A percentile compares a stretch with the other conserved stretches of the same genome.
Conservation (phyloP, 768 basidiomycete species). For the Tulasnella sp. region DNA sequence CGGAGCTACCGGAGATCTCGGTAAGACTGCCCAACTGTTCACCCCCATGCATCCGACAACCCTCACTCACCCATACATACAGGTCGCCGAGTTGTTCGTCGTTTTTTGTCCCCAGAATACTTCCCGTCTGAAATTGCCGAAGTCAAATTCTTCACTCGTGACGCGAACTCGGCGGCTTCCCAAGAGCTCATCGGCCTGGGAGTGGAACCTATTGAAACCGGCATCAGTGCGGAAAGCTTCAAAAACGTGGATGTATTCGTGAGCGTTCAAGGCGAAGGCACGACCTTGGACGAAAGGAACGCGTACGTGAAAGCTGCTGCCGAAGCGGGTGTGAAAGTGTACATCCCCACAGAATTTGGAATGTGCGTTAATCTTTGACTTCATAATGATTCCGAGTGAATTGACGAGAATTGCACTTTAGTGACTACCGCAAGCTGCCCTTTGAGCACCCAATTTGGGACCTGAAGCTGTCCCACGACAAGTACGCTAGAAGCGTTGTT, state of each 20-base stretch:
- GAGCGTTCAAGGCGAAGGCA: constrained; percentile 26
- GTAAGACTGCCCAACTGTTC: neutral
- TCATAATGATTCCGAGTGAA: neutral
- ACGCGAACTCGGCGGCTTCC: constrained; percentile 26
- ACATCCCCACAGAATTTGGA: constrained; percentile 22
- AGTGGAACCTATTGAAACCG: constrained; percentile 29
- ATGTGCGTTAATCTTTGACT: neutral
- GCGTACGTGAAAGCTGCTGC: constrained; percentile 31
- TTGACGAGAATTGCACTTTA: neutral
- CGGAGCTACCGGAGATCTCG: constrained; percentile 21
- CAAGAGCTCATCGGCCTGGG: constrained; percentile 31
- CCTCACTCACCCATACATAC: neutral
- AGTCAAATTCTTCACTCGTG: constrained; percentile 32
- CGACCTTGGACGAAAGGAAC: constrained; percentile 13
- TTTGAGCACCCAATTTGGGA: neutral
- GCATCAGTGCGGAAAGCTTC: constrained; percentile 25
- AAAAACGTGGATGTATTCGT: constrained; percentile 35
- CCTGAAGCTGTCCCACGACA: neutral
- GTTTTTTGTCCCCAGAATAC: neutral
- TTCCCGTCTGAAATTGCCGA: constrained; percentile 26
- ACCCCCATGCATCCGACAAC: neutral
- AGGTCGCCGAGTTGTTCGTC: constrained; percentile 3
- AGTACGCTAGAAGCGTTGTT: neutral
- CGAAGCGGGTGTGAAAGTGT: constrained; percentile 24
- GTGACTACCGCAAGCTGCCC: neutral